Conservation (phyloP, 179 eudicot genomes). For the Heliamphora pulchella region DNA sequence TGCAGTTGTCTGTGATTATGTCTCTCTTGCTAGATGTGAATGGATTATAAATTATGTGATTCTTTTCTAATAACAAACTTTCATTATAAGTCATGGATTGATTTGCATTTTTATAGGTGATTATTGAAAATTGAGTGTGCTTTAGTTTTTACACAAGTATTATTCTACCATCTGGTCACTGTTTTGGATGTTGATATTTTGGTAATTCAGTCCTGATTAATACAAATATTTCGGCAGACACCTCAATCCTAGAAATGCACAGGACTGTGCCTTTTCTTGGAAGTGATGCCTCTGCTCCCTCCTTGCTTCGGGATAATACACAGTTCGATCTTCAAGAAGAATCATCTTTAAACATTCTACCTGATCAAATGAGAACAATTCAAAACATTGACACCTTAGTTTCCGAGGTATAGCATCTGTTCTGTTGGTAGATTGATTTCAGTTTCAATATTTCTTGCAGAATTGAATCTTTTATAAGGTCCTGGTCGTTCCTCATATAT, state of each 20-base stretch:
- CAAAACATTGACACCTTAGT: slow-evolving; percentile 66
- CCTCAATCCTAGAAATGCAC: slow-evolving; percentile 29
- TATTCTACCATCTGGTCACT: not conserved
- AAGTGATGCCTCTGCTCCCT: slow-evolving; percentile 28
- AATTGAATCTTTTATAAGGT: not conserved
- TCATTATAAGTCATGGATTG: not conserved
- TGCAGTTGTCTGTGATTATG: not conserved
- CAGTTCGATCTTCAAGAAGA: slow-evolving; percentile 32
- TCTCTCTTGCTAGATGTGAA: not conserved
- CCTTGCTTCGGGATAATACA: slow-evolving; percentile 31
- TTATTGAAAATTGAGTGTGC: not conserved
- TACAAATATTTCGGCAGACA: slow-evolving; percentile 21
- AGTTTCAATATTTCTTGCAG: not conserved
- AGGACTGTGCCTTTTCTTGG: slow-evolving; percentile 20
- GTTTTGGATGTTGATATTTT: not conserved
- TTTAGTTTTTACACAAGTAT: not conserved
- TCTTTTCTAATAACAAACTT: not conserved
- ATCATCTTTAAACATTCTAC: no score
- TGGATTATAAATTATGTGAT: not conserved
- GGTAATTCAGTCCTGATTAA: slow-evolving; percentile 9
- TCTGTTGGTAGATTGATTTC: not conserved
- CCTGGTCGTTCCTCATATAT: no score
- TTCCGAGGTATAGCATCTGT: slow-evolving; percentile 60
- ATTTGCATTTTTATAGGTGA: not conserved
- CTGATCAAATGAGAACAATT: slow-evolving; percentile 72